phyloP scores from a whole-genome alignment of 148 eudicot species.

The Amaranthus hypochondriacus region DNA sequence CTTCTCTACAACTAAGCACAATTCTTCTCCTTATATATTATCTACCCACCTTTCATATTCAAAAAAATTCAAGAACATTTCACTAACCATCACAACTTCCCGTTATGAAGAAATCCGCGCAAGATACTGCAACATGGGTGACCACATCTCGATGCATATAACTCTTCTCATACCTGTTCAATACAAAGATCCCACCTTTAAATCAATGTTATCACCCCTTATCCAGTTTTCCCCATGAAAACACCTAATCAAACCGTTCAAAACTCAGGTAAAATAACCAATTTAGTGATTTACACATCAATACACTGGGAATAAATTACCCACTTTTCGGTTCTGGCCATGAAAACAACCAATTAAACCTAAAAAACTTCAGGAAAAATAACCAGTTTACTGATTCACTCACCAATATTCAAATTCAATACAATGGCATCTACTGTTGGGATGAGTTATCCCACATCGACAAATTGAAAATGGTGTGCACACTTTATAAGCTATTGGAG shows the following conservation, averaged over 20 bases:
- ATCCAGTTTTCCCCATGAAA: not conserved
- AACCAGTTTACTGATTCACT: not conserved
- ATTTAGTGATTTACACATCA: no score
- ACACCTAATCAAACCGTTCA: not conserved
- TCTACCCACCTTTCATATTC: no score
- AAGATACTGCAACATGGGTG: constrained; percentile 89
- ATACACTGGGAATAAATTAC: not conserved
- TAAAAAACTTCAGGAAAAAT: not conserved
- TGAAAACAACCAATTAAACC: not conserved
- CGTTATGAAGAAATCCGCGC: constrained; percentile 88
- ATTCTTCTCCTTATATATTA: no score
- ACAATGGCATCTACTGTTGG: not conserved
- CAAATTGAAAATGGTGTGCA: not conserved
- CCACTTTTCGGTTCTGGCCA: not conserved
- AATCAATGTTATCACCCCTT: not conserved
- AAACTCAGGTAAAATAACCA: no score
- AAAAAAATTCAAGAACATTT: not conserved
- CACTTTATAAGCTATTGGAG: not conserved
- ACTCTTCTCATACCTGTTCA: constrained; percentile 90
- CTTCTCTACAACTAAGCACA: no score
- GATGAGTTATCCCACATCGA: not conserved
- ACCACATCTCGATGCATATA: constrained; percentile 98
- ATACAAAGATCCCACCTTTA: constrained; percentile 1
- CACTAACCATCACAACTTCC: constrained; percentile 91
- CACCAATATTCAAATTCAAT: not conserved